Evolutionary conservation across 257 asterid genomes (phyloP).

Genomic region (Gentiana straminea): DNA sequence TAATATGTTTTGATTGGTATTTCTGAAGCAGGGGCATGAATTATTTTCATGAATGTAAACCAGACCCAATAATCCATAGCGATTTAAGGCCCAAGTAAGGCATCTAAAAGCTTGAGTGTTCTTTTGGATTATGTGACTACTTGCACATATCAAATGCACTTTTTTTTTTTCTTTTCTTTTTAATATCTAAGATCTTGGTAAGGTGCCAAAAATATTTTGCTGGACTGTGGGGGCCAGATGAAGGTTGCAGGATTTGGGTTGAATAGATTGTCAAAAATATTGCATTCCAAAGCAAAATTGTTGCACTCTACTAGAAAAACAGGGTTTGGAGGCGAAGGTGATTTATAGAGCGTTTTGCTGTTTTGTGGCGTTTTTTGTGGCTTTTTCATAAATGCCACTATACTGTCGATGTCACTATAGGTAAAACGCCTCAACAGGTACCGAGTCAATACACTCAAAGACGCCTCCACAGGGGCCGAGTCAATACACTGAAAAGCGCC

Average conservation of each 20-base stretch:
- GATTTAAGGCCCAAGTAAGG: constrained; percentile 94
- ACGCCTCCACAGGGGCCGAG: too few relatives aligned
- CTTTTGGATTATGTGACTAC: constrained; percentile 3
- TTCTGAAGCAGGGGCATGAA: constrained; percentile 78
- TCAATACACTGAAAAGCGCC: too few relatives aligned
- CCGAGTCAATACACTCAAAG: too few relatives aligned
- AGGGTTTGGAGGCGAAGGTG: too few relatives aligned
- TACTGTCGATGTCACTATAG: too few relatives aligned
- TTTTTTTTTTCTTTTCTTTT: constrained; percentile 19
- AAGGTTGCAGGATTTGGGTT: constrained; percentile 94
- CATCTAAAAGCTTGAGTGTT: constrained; percentile 48
- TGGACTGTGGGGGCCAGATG: constrained; percentile 95
- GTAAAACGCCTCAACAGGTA: too few relatives aligned
- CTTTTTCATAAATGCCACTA: too few relatives aligned
- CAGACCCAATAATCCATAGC: constrained; percentile 88
- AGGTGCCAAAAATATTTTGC: constrained; percentile 99
- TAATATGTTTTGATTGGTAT: constrained; percentile 6
- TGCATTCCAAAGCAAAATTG: constrained; percentile 73
- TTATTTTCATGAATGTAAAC: constrained; percentile 96
- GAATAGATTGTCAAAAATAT: constrained; percentile 39
- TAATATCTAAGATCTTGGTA: constrained; percentile 63
- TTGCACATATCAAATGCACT: too few relatives aligned
- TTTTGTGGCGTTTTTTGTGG: too few relatives aligned
- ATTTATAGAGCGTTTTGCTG: too few relatives aligned
- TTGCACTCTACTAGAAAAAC: too few relatives aligned